These are phyloP conservation scores for Pichia exigua DNA, from an alignment of 805 yeast genomes.

Conservation along the genomic window DNA sequence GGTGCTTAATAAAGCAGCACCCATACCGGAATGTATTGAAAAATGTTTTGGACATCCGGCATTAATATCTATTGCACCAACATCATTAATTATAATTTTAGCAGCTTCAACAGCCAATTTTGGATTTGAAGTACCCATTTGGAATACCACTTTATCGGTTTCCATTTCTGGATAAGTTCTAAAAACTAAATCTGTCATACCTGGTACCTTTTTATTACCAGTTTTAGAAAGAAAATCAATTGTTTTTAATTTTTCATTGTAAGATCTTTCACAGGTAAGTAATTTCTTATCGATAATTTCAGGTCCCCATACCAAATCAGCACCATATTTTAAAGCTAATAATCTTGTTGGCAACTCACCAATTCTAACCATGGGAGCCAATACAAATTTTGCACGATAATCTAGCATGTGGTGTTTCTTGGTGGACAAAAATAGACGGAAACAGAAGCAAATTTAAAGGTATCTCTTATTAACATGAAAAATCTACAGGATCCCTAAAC, in stretches of 20 bases:
- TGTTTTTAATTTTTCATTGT: conserved; percentile 49
- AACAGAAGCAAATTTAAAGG: too few species aligned
- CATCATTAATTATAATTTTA: conserved; percentile 69
- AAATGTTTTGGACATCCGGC: conserved; percentile 98
- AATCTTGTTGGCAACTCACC: conserved; percentile 91
- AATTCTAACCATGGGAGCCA: conserved; percentile 96
- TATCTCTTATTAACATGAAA: too few species aligned
- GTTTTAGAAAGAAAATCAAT: conserved; percentile 46
- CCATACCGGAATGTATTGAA: conserved; percentile 94
- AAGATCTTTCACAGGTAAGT: conserved; percentile 56
- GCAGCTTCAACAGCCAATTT: conserved; percentile 88
- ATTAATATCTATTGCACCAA: conserved; percentile 87
- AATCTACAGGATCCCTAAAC: too few species aligned
- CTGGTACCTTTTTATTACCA: conserved; percentile 36
- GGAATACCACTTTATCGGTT: conserved; percentile 66
- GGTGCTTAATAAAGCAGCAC: conserved; percentile 79
- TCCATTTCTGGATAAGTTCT: conserved; percentile 64
- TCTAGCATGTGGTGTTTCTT: conserved; percentile 37
- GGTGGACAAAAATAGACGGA: too few species aligned
- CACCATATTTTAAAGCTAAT: conserved; percentile 73
- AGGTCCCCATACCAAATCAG: conserved; percentile 95
- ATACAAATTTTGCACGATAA: conserved; percentile 69
- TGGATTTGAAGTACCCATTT: conserved; percentile 82
- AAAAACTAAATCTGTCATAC: conserved; percentile 48
- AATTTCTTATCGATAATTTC: conserved; percentile 87